Evolutionary conservation across 306 rosid genomes (phyloP).

Genomic region (Prinsepia uniflora): DNA sequence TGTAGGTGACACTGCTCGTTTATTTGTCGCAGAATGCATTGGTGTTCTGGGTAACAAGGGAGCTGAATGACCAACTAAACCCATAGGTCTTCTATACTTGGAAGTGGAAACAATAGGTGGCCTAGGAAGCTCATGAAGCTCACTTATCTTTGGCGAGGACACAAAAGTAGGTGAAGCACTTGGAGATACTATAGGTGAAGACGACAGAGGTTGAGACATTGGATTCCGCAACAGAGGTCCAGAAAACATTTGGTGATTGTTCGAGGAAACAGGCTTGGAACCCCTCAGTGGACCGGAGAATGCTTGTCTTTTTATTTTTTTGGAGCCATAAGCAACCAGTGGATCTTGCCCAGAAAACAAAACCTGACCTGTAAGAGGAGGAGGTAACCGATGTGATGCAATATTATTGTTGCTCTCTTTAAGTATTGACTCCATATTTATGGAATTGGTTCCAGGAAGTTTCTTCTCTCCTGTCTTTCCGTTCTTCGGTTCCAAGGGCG

Average conservation of each 20-base stretch:
- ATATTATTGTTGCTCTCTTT: slow-evolving; percentile 72
- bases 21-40: slow-evolving; percentile 46
- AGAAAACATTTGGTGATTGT: slow-evolving; percentile 60
- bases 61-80: slow-evolving; percentile 72
- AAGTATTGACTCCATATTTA: slow-evolving; percentile 50
- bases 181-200: slow-evolving; percentile 71
- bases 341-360: slow-evolving; percentile 38
- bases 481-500: slow-evolving; percentile 61
- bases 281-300: slow-evolving; percentile 88
- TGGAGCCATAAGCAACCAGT: slow-evolving; percentile 45
- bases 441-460: slow-evolving; percentile 32
- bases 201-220: slow-evolving; percentile 57
- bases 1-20: slow-evolving; percentile 35
- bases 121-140: slow-evolving; percentile 97
- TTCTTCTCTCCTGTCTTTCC: slow-evolving; percentile 47
- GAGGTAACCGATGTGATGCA: slow-evolving; percentile 50
- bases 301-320: slow-evolving; percentile 64
- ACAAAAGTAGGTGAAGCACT: slow-evolving; percentile 66
- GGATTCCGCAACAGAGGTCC: slow-evolving; percentile 75
- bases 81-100: slow-evolving; percentile 51
- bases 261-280: slow-evolving; percentile 42
- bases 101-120: slow-evolving; percentile 62
- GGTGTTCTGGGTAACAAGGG: slow-evolving; percentile 65
- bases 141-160: slow-evolving; percentile 87
- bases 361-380: slow-evolving; percentile 51